Evolutionary conservation across 1,284 basidiomycete species (phyloP), one percentile per base, ranked within the genome.

Genomic region (Abortiporus biennis): DNA sequence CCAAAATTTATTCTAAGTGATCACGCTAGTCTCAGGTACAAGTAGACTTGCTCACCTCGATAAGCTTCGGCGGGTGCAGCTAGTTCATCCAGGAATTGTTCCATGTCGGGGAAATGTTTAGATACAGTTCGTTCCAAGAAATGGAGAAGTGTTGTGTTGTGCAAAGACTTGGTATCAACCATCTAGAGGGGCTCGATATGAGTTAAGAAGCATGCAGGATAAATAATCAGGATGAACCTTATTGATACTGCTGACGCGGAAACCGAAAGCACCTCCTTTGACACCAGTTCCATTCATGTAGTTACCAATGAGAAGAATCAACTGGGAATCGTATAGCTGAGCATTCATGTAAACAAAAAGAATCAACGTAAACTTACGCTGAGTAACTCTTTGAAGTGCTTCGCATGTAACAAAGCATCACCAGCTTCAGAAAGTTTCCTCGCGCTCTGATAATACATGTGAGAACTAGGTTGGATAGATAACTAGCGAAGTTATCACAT

Each of bases 251-350:
- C 90, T 92, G 47, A 98, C 85, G 57, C 90, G 85, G 78, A 99
- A 99, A 43, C 95, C 95, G 56, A 92, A 96, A 0, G 96, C 96
- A 21, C 94, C 95, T 47, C 95, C 95, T 61, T 97, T 97, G 55
- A 93, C 80, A 48, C 94, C 93, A 32, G 92, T 90, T 19, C 93
- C 92, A 60, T 99, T 99, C 81, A 99, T 92, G 62, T 92, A 99
- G 63, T 99, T 99, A 47, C 95, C 95, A 57, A 99, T 82, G 53
- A 96, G 77, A 9, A 99, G 78, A 50, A 99, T 95, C 36, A 97
- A 72, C 87, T 92, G 48, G 5, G 37, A 38, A 35, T 16, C 16
- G 22, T 29, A 6, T 12, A 19, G 46, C 38, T 36, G 31, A 6
- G 24, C 6, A 13, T 17, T 32, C 24, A n/a, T 33, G 42, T 37